Percentiles rank a stretch among this genome's conserved stretches.
Evolutionary conservation across 1,284 basidiomycete species (phyloP).

Genomic region (Apiotrichum mycotoxinovorans): DNA sequence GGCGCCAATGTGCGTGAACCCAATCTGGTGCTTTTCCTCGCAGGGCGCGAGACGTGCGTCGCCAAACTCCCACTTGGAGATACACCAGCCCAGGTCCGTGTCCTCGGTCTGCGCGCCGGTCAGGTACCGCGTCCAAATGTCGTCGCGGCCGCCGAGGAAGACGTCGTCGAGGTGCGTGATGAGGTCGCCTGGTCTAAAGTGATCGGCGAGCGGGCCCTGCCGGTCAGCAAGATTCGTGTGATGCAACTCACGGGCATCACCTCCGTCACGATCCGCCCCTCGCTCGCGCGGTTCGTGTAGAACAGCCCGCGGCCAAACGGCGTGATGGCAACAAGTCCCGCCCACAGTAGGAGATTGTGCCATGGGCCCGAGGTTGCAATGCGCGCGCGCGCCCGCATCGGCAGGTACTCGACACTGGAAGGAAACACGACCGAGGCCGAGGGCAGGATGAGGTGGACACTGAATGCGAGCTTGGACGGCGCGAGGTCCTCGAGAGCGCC

Average conservation of each 20-base stretch:
- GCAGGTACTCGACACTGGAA: conserved; percentile 28
- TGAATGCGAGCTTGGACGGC: conserved; percentile 32
- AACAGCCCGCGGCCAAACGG: conserved; percentile 19
- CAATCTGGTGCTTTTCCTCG: conserved; percentile 4
- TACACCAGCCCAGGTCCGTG: conserved; percentile 12
- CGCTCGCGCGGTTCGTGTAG: conserved; percentile 26
- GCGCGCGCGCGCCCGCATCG: conserved; percentile 34
- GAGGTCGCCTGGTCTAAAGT: conserved; percentile 31
- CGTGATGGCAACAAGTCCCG: conserved; percentile 7
- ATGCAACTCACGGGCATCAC: conserved; percentile 26
- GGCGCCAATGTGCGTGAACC: conserved; percentile 21
- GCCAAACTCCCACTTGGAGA: conserved; percentile 9
- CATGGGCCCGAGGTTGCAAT: conserved; percentile 43
- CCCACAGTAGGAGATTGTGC: conserved; percentile 42
- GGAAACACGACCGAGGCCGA: conserved; percentile 42
- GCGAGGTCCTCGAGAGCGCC: conserved; percentile 42
- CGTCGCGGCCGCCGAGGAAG: conserved; percentile 23
- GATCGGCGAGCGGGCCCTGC: conserved; percentile 7
- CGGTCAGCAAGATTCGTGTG: neutral
- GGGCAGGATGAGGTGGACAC: conserved; percentile 34
- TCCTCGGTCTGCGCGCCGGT: conserved; percentile 3
- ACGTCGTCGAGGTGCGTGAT: conserved; percentile 43
- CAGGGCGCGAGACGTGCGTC: conserved; percentile 12
- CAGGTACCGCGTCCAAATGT: conserved; percentile 35
- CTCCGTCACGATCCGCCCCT: conserved; percentile 31